phyloP scores from a whole-genome alignment of 1,139 yeast genomes.

The Hyphopichia fennica region DNA sequence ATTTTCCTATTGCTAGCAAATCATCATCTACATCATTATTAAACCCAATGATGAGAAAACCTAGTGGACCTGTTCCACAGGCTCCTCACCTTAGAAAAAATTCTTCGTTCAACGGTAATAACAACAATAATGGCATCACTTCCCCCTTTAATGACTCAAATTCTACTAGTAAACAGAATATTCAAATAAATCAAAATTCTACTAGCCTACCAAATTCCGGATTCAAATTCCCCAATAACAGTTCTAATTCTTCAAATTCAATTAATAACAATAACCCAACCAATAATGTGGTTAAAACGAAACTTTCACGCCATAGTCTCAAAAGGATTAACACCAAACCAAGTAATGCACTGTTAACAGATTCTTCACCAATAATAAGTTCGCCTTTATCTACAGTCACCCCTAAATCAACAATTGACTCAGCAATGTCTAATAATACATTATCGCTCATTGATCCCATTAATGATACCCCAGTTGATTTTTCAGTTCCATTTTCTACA shows the following conservation, averaged over 20 bases:
- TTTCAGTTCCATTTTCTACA: constrained; percentile 25
- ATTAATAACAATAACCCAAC: constrained; percentile 4
- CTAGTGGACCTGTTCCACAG: constrained; percentile 17
- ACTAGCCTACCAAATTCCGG: constrained; percentile 10
- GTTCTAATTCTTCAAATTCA: not conserved
- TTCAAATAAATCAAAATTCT: constrained; percentile 6
- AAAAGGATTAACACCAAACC: constrained; percentile 13
- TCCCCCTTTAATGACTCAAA: constrained; percentile 3
- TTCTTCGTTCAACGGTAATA: not conserved
- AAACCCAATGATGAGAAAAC: constrained; percentile 20
- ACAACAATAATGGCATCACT: not conserved
- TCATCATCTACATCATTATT: constrained; percentile 5
- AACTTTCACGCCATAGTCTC: constrained; percentile 16
- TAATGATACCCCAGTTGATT: constrained; percentile 45
- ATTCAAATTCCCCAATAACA: constrained; percentile 19
- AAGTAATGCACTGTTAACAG: constrained; percentile 6
- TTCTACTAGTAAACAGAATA: not conserved
- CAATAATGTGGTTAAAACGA: constrained; percentile 3
- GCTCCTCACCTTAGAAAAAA: not conserved
- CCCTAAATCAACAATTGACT: constrained; percentile 29
- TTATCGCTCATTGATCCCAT: constrained; percentile 37
- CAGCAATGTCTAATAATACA: constrained; percentile 16
- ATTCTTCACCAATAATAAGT: constrained; percentile 33
- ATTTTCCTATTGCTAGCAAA: not conserved
- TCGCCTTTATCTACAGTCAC: constrained; percentile 38